Conservation (phyloP, 176 grass and related monocot species). For the Musa schizocarpa region DNA sequence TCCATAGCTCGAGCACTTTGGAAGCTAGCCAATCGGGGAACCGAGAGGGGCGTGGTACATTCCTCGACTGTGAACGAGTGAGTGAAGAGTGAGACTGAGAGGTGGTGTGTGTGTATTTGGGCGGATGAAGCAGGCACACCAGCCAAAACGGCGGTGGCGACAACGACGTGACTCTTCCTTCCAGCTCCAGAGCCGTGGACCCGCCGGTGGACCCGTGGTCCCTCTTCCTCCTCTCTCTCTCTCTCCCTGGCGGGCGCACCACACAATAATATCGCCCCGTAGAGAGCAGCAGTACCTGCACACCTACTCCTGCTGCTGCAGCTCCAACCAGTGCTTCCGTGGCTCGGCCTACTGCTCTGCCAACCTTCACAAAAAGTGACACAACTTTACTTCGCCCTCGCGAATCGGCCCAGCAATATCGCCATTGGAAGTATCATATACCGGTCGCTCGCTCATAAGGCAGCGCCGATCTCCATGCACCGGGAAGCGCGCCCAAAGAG, state of each 20-base stretch:
- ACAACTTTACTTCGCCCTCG: background rate
- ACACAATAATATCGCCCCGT: background rate
- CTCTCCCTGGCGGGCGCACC: background rate
- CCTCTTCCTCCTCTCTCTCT: background rate
- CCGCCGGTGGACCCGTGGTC: constrained; percentile 8
- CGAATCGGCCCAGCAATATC: too few relatives aligned
- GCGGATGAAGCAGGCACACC: background rate
- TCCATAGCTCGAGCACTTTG: background rate
- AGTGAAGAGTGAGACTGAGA: background rate
- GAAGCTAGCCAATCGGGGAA: constrained; percentile 3
- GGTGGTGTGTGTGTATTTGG: constrained; percentile 21
- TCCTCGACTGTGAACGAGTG: background rate
- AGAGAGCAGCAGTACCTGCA: background rate
- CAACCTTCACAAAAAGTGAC: background rate
- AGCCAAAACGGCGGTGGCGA: constrained; percentile 53
- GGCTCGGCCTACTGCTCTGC: too few relatives aligned
- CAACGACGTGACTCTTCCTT: constrained; percentile 93
- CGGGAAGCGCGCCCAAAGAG: background rate
- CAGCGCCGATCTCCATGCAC: background rate
- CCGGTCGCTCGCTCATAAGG: background rate
- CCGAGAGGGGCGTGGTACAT: background rate
- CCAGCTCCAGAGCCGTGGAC: constrained; percentile 34
- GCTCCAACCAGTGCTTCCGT: too few relatives aligned
- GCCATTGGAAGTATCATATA: too few relatives aligned
- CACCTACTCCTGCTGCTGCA: background rate